phyloP scores from a whole-genome alignment of 305 asterid genomes.

The Fraxinus velutina region DNA sequence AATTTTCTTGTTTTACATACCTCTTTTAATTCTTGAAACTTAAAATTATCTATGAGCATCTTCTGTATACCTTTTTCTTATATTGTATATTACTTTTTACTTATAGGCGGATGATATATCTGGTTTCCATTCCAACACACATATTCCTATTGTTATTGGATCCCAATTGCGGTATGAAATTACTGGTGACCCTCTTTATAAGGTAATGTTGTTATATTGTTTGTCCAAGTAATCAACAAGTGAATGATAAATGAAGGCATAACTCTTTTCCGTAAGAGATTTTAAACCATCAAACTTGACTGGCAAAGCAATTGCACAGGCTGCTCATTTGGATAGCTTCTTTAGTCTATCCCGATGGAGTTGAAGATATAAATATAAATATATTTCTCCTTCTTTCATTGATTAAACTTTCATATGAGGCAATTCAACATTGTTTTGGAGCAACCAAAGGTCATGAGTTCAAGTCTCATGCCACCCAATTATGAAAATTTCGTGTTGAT shows the following conservation, averaged over 20 bases:
- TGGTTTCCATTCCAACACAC: conserved; percentile 89
- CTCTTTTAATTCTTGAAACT: neutral
- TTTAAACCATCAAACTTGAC: neutral
- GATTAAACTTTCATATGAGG: neutral
- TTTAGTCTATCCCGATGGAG: neutral
- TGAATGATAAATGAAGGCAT: conserved; percentile 2
- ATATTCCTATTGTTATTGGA: conserved; percentile 88
- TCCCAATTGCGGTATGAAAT: conserved; percentile 87
- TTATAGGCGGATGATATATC: conserved; percentile 87
- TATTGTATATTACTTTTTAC: conserved; percentile 15
- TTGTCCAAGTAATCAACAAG: conserved; percentile 9
- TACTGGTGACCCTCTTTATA: conserved; percentile 88
- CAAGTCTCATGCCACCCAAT: neutral
- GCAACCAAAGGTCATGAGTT: neutral
- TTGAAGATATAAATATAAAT: neutral
- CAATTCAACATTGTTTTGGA: neutral
- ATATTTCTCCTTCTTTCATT: neutral
- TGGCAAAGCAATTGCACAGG: conserved; percentile 2
- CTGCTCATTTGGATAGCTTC: conserved; percentile 1
- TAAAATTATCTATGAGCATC: neutral
- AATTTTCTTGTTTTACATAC: neutral
- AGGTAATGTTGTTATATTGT: conserved; percentile 41
- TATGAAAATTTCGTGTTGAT: neutral
- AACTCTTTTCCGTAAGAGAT: neutral
- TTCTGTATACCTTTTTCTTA: neutral